Base-by-base conservation (phyloP, 192 early-diverging fungal genomes). In the Coemansia aciculifera region DNA sequence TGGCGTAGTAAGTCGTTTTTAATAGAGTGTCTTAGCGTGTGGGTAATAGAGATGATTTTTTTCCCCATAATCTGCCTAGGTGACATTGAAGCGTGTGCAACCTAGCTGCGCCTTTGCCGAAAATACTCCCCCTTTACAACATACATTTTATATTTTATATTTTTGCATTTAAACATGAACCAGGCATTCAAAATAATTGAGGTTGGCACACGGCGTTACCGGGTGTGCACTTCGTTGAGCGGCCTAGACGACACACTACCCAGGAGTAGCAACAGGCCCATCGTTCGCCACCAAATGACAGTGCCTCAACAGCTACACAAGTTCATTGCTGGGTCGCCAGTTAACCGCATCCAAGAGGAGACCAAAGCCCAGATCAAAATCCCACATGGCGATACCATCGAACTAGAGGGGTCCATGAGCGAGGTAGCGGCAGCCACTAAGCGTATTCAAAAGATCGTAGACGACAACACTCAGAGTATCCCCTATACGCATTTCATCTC, bases 401-500 rank as follows among this genome's bases (percentile, higher is more conserved):
- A 73, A 38, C 37, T 78, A 3, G 76, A 73, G 34, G 76, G 76
- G 8, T 17, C 61, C 39, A 23, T 59, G 12, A 66, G 67, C 1
- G 63, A 79, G 21, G 27, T 64, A 2, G 11, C 12, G 3, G 69
- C 43, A 27, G 71, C 77, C 5, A 34, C 59, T 12, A 48, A 60
- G n/a, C 43, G 69, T 1, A 73, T 79, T 27, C 15, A n/a, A 7
- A 17, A 74, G 13, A n/a, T 74, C 10, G 62, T 74, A 2, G 34
- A 63, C 11, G 59, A 66, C 13, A 63, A 67, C 31, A 64, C 66
- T 17, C 65, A 62, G 32, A 72, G 29, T 9, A 56, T 67, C 11
- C 63, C 78, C 0, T 81, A 75, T 37, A 81, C 78, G 36, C 78
- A 81, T 34, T 81, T 81, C 64, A 62, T 81, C 1, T 75, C 73